phyloP scores from a whole-genome alignment of 2,329 filamentous ascomycete species.

The Diaporthe vexans region DNA sequence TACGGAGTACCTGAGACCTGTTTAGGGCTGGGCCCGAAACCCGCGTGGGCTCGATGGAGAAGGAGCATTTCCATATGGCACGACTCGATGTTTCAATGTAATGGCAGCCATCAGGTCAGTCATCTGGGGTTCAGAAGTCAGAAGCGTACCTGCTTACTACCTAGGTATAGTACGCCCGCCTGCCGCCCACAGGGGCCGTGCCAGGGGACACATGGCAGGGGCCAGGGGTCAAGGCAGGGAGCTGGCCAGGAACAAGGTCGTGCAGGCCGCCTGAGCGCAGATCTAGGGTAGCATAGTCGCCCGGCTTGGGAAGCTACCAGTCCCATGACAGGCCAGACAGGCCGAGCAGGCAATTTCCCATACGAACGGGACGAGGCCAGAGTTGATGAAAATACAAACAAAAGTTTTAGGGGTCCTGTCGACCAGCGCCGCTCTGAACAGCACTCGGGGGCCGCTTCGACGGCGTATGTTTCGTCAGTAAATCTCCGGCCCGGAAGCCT shows the following conservation, averaged over 20 bases:
- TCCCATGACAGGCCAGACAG: slow-evolving; percentile 1
- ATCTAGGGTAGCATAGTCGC: slow-evolving; percentile 28
- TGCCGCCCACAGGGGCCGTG: neutral
- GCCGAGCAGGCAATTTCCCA: slow-evolving; percentile 23
- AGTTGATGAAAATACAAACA: too few relatives aligned
- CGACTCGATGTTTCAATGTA: slow-evolving; percentile 6
- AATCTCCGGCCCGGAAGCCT: slow-evolving; percentile 18
- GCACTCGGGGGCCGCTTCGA: neutral
- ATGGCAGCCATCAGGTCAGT: too few relatives aligned
- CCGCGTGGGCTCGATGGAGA: neutral
- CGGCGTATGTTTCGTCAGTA: slow-evolving; percentile 20
- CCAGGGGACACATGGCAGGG: neutral
- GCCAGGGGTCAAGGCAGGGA: neutral
- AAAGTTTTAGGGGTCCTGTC: slow-evolving; percentile 3
- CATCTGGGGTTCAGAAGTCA: neutral
- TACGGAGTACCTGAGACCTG: slow-evolving; percentile 13
- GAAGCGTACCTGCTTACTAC: neutral
- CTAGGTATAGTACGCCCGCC: neutral
- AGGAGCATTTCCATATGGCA: neutral
- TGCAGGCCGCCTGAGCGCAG: slow-evolving; percentile 25
- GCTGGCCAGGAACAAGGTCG: slow-evolving; percentile 9
- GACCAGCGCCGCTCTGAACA: neutral
- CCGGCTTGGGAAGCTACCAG: slow-evolving; percentile 8
- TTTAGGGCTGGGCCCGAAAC: slow-evolving; percentile 28
- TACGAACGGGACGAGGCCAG: neutral